A percentile compares a stretch with the other conserved stretches of the same genome.
phyloP scores from a whole-genome alignment of 306 rosid species.

The Coriaria nepalensis region DNA sequence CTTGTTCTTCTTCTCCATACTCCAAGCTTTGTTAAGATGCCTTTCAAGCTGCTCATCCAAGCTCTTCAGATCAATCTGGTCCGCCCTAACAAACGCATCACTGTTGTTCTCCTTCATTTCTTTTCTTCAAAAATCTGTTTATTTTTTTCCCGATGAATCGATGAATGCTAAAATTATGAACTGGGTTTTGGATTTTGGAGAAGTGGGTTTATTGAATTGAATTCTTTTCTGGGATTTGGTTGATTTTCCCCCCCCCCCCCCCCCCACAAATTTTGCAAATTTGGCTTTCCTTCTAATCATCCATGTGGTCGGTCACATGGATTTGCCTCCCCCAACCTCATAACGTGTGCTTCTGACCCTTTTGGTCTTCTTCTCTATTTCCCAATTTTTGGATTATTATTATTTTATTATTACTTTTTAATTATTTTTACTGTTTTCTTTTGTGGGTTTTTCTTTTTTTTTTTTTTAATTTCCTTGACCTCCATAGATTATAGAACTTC shows the following conservation, averaged over 20 bases:
- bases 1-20: constrained; percentile 61
- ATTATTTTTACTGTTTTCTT: too few species aligned
- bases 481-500: too few species aligned
- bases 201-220: neutral
- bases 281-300: constrained; percentile 24
- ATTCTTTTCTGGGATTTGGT: neutral
- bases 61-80: constrained; percentile 98
- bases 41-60: constrained; percentile 91
- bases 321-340: constrained; percentile 47
- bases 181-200: neutral
- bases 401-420: too few species aligned
- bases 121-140: neutral
- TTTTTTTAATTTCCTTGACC: too few species aligned
- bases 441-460: too few species aligned
- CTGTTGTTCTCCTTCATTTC: constrained; percentile 58
- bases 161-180: neutral
- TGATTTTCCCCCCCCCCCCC: constrained; percentile 9
- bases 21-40: constrained; percentile 63
- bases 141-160: neutral
- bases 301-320: constrained; percentile 96
- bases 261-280: constrained; percentile 8
- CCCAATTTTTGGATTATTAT: too few species aligned
- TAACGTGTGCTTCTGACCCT: constrained; percentile 92
- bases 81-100: constrained; percentile 92
- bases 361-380: constrained; percentile 22